Conservation (phyloP, 257 asterid genomes). For the Primulina huaijiensis region DNA sequence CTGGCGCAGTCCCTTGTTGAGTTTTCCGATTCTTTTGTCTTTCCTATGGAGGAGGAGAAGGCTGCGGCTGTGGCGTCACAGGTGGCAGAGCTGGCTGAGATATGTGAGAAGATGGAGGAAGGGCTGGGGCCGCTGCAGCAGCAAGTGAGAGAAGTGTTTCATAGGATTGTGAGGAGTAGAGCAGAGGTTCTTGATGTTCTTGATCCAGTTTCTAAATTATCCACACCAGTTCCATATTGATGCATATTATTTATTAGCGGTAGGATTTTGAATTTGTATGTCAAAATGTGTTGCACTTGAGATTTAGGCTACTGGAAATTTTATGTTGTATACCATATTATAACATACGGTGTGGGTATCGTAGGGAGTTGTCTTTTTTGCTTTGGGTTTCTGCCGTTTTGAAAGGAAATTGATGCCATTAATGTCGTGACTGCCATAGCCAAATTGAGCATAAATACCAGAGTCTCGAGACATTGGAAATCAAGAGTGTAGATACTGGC, state of each 20-base stretch:
- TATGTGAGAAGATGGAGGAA: slow-evolving; percentile 74
- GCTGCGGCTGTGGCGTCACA: slow-evolving; percentile 43
- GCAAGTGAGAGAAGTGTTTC: slow-evolving; percentile 81
- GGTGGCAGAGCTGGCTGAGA: slow-evolving; percentile 70
- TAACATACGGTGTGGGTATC: too few species aligned
- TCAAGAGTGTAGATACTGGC: too few species aligned
- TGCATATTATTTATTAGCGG: not conserved
- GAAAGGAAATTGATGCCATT: too few species aligned
- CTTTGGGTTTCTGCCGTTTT: too few species aligned
- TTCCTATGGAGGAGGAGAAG: slow-evolving; percentile 77
- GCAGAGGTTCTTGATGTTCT: slow-evolving; percentile 72
- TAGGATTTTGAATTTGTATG: too few species aligned
- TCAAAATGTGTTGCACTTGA: too few species aligned
- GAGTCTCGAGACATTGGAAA: too few species aligned
- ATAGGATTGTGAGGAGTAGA: slow-evolving; percentile 90
- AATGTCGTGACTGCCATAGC: too few species aligned
- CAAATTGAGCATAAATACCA: too few species aligned
- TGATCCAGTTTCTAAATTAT: slow-evolving; percentile 61
- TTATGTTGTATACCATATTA: too few species aligned
- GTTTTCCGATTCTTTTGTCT: slow-evolving; percentile 51
- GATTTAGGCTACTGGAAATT: too few species aligned
- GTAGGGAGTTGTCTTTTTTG: too few species aligned
- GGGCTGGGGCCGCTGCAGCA: slow-evolving; percentile 73
- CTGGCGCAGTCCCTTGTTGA: slow-evolving; percentile 55
- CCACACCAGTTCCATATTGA: slow-evolving; percentile 65